Percentiles rank a stretch among this genome's conserved stretches.
These are phyloP conservation scores for Nicotiana sylvestris DNA, from an alignment of 257 asterid genomes.

Conservation along the genomic window DNA sequence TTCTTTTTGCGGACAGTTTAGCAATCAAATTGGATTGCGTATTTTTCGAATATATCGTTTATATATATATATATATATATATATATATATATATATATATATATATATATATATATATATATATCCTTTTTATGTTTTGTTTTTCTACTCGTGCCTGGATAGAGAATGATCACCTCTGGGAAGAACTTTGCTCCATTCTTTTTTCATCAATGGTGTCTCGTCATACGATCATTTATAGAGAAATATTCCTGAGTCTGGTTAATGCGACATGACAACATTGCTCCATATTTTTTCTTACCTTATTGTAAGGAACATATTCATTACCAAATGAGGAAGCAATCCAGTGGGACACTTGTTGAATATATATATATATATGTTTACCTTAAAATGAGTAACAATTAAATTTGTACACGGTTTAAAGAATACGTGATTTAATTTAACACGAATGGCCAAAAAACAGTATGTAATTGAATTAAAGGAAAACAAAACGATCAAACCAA, in stretches of 20 bases:
- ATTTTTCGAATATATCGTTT: background rate
- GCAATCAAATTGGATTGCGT: background rate
- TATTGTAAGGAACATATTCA: conserved; percentile 12
- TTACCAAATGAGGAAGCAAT: conserved; percentile 42
- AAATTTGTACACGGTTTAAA: no score
- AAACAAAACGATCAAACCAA: no score
- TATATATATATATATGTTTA: no score
- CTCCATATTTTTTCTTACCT: background rate
- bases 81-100: no score
- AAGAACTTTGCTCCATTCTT: conserved; percentile 15
- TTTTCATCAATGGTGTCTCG: conserved; percentile 31
- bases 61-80: background rate
- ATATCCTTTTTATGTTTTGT: background rate
- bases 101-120: no score
- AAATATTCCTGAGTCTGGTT: conserved; percentile 21
- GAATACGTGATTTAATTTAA: no score
- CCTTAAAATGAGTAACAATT: no score
- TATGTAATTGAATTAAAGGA: no score
- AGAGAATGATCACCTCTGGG: conserved; percentile 1
- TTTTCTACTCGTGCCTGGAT: background rate
- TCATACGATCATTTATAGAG: conserved; percentile 24
- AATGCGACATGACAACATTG: conserved; percentile 18
- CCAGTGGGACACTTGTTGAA: conserved; percentile 21
- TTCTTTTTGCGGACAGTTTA: background rate
- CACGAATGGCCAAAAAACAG: no score